A percentile compares a stretch with the other conserved stretches of the same genome.
These are phyloP conservation scores for Sporothrix sp. DNA, from an alignment of 2,329 filamentous ascomycete genomes.

Conservation along the genomic window DNA sequence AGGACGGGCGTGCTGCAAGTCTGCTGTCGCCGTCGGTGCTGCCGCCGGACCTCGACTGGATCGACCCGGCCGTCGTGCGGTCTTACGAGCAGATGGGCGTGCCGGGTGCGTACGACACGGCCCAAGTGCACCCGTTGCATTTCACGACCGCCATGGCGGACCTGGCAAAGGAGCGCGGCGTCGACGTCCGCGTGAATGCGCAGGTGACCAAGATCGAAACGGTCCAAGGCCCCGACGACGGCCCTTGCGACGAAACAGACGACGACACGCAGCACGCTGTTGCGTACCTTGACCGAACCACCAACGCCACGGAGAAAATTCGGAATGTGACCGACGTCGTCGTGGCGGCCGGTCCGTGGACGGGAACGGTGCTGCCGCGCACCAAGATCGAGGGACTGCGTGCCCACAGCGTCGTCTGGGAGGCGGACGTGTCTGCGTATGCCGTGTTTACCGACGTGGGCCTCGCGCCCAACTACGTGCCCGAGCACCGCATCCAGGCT, in stretches of 20 bases:
- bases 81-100: conserved; percentile 74
- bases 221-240: conserved; percentile 24
- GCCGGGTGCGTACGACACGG: conserved; percentile 61
- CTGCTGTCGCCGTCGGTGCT: conserved; percentile 49
- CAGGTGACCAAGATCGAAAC: conserved; percentile 59
- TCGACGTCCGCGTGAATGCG: conserved; percentile 55
- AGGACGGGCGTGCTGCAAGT: conserved; percentile 38
- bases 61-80: conserved; percentile 55
- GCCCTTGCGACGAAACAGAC: too few relatives aligned
- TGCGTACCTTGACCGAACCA: conserved; percentile 44
- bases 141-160: conserved; percentile 80
- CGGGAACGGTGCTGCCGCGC: conserved; percentile 45
- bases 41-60: conserved; percentile 76
- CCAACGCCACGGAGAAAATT: conserved; percentile 28
- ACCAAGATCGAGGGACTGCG: conserved; percentile 49
- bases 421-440: conserved; percentile 58
- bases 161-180: conserved; percentile 61
- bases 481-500: conserved; percentile 36
- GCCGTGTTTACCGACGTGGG: conserved; percentile 81
- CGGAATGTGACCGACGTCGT: conserved; percentile 43
- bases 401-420: conserved; percentile 57
- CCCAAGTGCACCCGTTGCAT: conserved; percentile 85
- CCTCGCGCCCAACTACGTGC: conserved; percentile 55
- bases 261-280: conserved; percentile 37
- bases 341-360: conserved; percentile 54